These are phyloP conservation scores for Singerocomus inundabilis DNA, from an alignment of 1,284 basidiomycete species.

Conservation along the genomic window DNA sequence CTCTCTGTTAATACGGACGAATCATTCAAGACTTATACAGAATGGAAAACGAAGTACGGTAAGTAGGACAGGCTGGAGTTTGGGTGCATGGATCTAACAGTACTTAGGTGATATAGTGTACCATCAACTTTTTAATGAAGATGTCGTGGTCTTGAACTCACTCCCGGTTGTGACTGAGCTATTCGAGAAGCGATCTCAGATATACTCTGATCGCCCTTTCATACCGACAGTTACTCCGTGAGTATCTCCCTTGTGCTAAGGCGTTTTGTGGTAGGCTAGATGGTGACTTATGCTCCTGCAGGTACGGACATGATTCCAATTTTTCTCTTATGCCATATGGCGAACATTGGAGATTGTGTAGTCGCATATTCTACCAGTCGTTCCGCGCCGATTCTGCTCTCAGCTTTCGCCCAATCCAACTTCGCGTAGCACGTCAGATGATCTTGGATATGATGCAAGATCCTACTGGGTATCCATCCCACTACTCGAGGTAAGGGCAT, in stretches of 20 bases:
- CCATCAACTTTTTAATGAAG: slow-evolving; percentile 6
- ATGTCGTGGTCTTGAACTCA: slow-evolving; percentile 14
- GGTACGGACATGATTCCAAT: slow-evolving; percentile 1
- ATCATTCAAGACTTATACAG: slow-evolving; percentile 15
- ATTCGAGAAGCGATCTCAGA: slow-evolving; percentile 18
- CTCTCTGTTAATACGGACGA: slow-evolving; percentile 1
- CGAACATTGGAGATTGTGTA: slow-evolving; percentile 3
- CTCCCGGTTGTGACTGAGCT: not conserved
- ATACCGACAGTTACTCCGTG: slow-evolving; percentile 9
- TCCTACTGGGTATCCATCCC: slow-evolving; percentile 2
- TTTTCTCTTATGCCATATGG: not conserved
- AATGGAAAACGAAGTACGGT: slow-evolving; percentile 17
- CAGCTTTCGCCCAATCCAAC: slow-evolving; percentile 9
- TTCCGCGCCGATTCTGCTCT: slow-evolving; percentile 2
- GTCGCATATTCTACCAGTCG: slow-evolving; percentile 8
- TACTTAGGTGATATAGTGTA: slow-evolving; percentile 16
- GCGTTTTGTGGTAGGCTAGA: too few relatives aligned
- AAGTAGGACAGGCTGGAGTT: not conserved
- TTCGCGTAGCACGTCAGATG: slow-evolving; percentile 8
- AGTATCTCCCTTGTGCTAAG: not conserved
- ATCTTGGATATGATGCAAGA: slow-evolving; percentile 4
- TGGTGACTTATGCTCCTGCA: not conserved
- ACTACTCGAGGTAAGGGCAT: slow-evolving; percentile 10
- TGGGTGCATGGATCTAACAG: not conserved
- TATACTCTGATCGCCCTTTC: slow-evolving; percentile 18